phyloP scores from a whole-genome alignment of 2,329 filamentous ascomycete species.

The Camptophora hylomeconis region DNA sequence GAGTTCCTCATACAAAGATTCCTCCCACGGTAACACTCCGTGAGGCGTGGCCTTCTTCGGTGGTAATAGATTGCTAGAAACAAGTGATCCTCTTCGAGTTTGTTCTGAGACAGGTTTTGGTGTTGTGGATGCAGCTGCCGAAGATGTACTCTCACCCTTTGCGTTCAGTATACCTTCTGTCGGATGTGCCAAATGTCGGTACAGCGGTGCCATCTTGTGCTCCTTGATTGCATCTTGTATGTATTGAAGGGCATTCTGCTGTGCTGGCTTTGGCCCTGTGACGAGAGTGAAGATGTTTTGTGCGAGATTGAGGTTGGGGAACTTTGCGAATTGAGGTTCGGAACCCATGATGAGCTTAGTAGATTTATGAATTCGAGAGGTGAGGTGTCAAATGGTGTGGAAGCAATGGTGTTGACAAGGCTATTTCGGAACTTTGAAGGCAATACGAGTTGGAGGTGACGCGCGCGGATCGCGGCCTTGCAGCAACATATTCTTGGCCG shows the following conservation, averaged over 20 bases:
- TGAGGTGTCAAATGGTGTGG: not conserved
- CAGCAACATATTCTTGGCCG: too few relatives aligned
- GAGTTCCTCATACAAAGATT: slow-evolving; percentile 66
- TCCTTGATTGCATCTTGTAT: slow-evolving; percentile 52
- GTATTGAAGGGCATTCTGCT: slow-evolving; percentile 44
- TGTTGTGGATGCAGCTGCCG: slow-evolving; percentile 32
- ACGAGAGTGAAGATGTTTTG: slow-evolving; percentile 57
- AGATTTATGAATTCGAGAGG: not conserved
- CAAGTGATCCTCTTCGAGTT: slow-evolving; percentile 49
- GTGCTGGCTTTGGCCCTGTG: slow-evolving; percentile 42
- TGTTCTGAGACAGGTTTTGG: slow-evolving; percentile 24
- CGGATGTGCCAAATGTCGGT: slow-evolving; percentile 52
- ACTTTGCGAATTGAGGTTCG: slow-evolving; percentile 53
- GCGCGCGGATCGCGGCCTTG: too few relatives aligned
- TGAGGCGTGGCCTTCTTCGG: slow-evolving; percentile 47
- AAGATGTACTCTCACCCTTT: slow-evolving; percentile 49
- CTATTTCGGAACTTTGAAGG: not conserved
- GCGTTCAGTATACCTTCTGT: slow-evolving; percentile 66
- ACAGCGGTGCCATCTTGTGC: slow-evolving; percentile 55
- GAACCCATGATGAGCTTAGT: slow-evolving; percentile 41
- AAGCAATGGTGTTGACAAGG: not conserved
- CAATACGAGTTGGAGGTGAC: too few relatives aligned
- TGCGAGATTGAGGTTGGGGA: slow-evolving; percentile 49
- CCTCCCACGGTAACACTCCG: slow-evolving; percentile 76
- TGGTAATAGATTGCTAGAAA: slow-evolving; percentile 62